Evolutionary conservation across 2,329 filamentous ascomycete species (phyloP).

Genomic region (Fusarium anguioides): DNA sequence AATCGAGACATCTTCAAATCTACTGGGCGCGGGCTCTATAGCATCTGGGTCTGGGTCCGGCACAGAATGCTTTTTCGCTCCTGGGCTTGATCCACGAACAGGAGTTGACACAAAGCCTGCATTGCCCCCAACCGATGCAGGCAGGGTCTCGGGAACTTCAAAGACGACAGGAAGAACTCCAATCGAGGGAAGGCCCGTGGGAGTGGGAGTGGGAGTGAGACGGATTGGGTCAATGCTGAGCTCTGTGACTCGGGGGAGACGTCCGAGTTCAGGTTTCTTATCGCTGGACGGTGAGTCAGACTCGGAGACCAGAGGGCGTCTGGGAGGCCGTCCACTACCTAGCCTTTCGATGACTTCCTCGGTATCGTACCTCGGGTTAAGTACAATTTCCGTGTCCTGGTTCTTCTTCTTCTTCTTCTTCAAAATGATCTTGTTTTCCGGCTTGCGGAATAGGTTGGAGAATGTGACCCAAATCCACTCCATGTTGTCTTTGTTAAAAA

Average conservation of each 20-base stretch:
- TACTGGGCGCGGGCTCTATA: background rate
- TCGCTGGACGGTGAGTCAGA: background rate
- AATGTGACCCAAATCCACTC: conserved; percentile 4
- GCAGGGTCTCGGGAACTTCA: background rate
- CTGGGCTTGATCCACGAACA: background rate
- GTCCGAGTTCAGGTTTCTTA: background rate
- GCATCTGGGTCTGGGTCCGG: too few species aligned
- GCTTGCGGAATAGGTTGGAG: conserved; percentile 30
- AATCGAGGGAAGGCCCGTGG: background rate
- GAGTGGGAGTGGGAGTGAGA: too few species aligned
- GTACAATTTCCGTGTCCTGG: background rate
- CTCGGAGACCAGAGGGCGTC: too few species aligned
- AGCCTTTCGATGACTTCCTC: conserved; percentile 10
- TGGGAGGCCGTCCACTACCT: background rate
- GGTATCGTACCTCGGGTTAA: background rate
- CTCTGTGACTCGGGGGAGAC: background rate
- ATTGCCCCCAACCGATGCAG: background rate
- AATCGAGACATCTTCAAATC: background rate
- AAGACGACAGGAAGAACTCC: background rate
- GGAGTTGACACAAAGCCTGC: background rate
- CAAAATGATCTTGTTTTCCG: conserved; percentile 3
- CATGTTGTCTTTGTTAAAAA: conserved; percentile 14
- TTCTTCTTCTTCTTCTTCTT: background rate
- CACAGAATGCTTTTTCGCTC: background rate
- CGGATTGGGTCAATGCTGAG: background rate